Evolutionary conservation across 73 alveolate species (phyloP).

Genomic region (Paramecium tetraurelia): DNA sequence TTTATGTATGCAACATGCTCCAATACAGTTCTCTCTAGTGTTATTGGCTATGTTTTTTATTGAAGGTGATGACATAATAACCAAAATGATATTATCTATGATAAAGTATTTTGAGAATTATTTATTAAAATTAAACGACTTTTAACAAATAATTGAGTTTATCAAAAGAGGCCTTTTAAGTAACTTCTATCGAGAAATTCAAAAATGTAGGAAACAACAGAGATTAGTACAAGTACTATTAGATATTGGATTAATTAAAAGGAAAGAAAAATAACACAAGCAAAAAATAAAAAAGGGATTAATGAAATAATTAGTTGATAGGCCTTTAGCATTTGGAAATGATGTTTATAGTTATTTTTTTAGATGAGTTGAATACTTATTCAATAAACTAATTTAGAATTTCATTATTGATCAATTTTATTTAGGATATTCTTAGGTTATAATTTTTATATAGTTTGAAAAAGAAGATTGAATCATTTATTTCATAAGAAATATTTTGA

Average conservation of each 20-base stretch:
- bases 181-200: not conserved
- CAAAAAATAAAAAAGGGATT: not conserved
- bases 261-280: not conserved
- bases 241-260: not conserved
- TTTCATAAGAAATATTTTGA: not conserved
- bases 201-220: not conserved
- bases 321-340: not conserved
- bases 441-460: not conserved
- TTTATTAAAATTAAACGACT: conserved; percentile 4
- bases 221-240: not conserved
- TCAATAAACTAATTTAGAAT: not conserved
- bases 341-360: conserved; percentile 22
- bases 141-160: not conserved
- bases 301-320: not conserved
- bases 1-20: not conserved
- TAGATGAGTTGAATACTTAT: not conserved
- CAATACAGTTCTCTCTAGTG: not conserved
- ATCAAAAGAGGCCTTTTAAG: not conserved
- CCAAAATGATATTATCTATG: not conserved
- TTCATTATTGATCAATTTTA: not conserved
- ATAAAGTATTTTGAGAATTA: not conserved
- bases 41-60: conserved; percentile 8
- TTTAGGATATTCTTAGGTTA: not conserved
- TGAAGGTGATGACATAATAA: not conserved
- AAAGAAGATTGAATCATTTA: not conserved